Base-by-base conservation (phyloP, 2,329 filamentous ascomycete species). In the Aspergillus candidus region DNA sequence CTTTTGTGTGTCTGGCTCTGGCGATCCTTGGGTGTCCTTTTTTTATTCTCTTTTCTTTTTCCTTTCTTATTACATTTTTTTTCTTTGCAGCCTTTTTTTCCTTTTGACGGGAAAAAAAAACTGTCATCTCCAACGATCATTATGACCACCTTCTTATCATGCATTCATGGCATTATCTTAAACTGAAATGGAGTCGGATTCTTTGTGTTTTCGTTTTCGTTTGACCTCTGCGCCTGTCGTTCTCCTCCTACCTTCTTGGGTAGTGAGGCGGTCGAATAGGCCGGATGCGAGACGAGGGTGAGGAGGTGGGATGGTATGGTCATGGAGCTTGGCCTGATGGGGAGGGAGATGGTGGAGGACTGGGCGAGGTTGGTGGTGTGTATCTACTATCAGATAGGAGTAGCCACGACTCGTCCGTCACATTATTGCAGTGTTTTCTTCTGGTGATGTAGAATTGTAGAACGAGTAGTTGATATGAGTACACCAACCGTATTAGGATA, bases 81-180 rank as follows among this genome's bases (percentile, higher is more conserved):
- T 27, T 38, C 37, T 39, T 27, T 30, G 37, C 37, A 27, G 22
- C 7, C 22, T 27, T 27, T 39, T 44, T 38, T 35, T 49, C 47
- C 47, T 48, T 47, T 54, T 56, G 57, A 53, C 53, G 59, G 59
- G 57, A 6, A 6, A 27, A 22, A 22, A 27, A 27, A 57, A 57
- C 60, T 61, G 55, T 56, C 59, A 58, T 62, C 59, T 57, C 52
- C 56, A 57, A 63, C 58, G 62, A 64, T 65, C 59, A 56, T 65
- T 62, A 66, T 63, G 63, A 64, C 59, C 56, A 56, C 59, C 51
- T 47, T 51, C 47, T 52, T 53, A 51, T 59, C 45, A 60, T 63
- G 59, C 60, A 59, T 64, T 56, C 56, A 60, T 61, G 70, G 68
- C 51, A 61, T 70, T 49, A 65, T 46, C 38, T 49, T 51, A 51